These are phyloP conservation scores for Talaromyces sp. DNA, from an alignment of 2,329 filamentous ascomycete species.

Conservation along the genomic window DNA sequence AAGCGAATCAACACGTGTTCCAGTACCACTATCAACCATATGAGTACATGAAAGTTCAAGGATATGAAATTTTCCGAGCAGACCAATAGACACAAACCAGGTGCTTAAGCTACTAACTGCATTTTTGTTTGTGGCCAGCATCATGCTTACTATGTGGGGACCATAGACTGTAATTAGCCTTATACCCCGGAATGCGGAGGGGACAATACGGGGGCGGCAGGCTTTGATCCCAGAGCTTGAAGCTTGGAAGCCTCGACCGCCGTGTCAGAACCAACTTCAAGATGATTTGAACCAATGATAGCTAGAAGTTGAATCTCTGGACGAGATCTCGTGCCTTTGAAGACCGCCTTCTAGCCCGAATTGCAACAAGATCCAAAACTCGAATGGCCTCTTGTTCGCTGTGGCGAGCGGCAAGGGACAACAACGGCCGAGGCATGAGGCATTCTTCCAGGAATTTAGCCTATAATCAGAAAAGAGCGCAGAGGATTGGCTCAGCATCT, in stretches of 20 bases:
- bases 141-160: slow-evolving; percentile 1
- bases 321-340: no score
- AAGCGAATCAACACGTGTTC: background rate
- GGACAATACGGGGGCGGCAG: background rate
- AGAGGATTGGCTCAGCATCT: background rate
- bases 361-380: background rate
- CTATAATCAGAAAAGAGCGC: background rate
- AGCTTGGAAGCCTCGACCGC: background rate
- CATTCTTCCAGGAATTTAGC: background rate
- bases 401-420: background rate
- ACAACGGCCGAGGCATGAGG: background rate
- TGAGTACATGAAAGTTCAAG: background rate
- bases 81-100: background rate
- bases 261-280: background rate
- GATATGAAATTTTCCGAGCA: background rate
- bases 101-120: background rate
- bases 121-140: background rate
- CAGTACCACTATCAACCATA: background rate
- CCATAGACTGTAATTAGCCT: background rate
- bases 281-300: background rate
- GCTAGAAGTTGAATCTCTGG: no score
- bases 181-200: slow-evolving; percentile 8
- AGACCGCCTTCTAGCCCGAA: no score
- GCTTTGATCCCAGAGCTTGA: background rate
- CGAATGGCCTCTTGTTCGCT: background rate